Base-by-base conservation (phyloP, 371 early-diverging fungal genomes). In the Lichtheimia corymbifera region DNA sequence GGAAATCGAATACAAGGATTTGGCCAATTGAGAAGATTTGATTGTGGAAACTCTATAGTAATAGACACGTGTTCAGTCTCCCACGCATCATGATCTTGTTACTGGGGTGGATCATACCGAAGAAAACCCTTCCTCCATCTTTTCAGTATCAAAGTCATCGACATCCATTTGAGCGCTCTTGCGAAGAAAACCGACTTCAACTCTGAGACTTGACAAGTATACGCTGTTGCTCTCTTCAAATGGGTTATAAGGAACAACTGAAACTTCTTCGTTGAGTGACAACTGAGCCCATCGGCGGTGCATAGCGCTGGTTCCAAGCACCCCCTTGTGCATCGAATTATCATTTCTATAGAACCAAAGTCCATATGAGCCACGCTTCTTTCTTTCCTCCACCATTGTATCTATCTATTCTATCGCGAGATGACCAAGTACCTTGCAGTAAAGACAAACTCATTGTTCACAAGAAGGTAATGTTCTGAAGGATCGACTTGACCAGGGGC, bases 221-320 rank as follows among this genome's bases (percentile, higher is more conserved):
- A 85, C 83, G 60, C 87, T 82, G 5, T 74, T 80, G 18, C 86
- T 85, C 30, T 74, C 66, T 14, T 71, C 56, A 54, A 76, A 78
- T 1, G 93, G 90, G 68, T 91, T 86, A 59, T 83, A 93, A 18
- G 93, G 89, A 15, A 79, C 80, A 2, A 93, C 89, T 11, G 84
- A 70, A 4, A 96, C 91, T 27, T 91, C 89, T 73, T 95, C 87
- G 51, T 87, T 86, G 4, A 96, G 68, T 5, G 94, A 91, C 45
- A 95, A 79, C 22, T 79, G 78, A 17, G 93, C 94, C 93, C 93
- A 97, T 47, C 86, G 83, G 28, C 98, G 88, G 50, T 96, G 97
- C 47, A 88, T 78, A 42, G 73, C 69, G 25, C 90, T 86, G n/a
- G 92, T 87, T 5, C 93, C 96, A 14, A 97, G 65, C 42, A 88